A percentile compares a stretch with the other conserved stretches of the same genome.
Conservation (phyloP, 202 grass and related monocot species). For the Carex sylvatica region DNA sequence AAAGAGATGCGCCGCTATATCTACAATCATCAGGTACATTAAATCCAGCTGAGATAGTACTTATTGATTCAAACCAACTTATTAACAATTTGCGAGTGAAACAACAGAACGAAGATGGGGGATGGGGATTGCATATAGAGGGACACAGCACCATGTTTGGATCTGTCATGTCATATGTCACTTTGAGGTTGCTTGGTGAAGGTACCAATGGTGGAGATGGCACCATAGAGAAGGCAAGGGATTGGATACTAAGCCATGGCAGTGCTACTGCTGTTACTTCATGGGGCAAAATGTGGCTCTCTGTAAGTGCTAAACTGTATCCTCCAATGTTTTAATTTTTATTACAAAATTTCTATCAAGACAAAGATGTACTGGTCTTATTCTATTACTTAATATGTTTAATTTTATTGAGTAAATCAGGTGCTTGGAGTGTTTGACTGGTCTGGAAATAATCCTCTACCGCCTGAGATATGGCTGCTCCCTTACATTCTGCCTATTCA, state of each 20-base stretch:
- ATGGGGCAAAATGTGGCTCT: constrained; percentile 98
- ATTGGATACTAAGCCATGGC: constrained; percentile 88
- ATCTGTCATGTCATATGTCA: constrained; percentile 73
- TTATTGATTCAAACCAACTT: too few relatives aligned
- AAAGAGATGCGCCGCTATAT: constrained; percentile 86
- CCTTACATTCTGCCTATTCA: constrained; percentile 81
- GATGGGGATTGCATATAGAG: constrained; percentile 95
- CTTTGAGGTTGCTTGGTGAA: constrained; percentile 83
- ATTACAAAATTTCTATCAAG: constrained; percentile 25
- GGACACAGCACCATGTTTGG: constrained; percentile 97
- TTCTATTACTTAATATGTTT: too few relatives aligned
- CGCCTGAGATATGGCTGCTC: constrained; percentile 87
- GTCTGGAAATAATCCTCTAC: constrained; percentile 94
- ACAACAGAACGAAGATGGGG: constrained; percentile 80
- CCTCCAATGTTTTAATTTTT: constrained; percentile 20
- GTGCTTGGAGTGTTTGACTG: constrained; percentile 98
- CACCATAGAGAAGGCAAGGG: constrained; percentile 77
- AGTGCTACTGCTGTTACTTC: constrained; percentile 81
- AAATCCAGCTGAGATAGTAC: too few relatives aligned
- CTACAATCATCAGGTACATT: constrained; percentile 79
- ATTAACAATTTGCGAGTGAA: too few relatives aligned
- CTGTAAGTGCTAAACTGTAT: constrained; percentile 35
- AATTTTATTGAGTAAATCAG: too few relatives aligned
- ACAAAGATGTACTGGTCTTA: too few relatives aligned
- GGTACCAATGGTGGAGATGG: constrained; percentile 56